These are phyloP conservation scores for Salvia hispanica DNA, from an alignment of 257 asterid species.

Conservation along the genomic window DNA sequence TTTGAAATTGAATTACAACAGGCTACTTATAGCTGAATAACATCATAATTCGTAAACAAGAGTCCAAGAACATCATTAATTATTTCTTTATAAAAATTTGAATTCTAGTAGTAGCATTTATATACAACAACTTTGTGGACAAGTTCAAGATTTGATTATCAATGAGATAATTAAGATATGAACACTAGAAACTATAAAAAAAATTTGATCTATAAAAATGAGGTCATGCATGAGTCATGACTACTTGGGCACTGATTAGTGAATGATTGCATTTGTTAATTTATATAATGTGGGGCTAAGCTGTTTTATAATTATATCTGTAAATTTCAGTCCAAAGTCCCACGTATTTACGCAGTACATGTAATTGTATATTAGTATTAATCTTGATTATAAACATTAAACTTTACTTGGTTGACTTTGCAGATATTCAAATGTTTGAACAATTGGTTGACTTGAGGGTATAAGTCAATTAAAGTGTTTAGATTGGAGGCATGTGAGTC, in stretches of 20 bases:
- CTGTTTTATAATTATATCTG: slow-evolving; percentile 3
- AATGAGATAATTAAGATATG: not conserved
- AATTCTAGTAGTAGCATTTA: not conserved
- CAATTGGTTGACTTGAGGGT: slow-evolving; percentile 34
- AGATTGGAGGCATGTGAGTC: slow-evolving; percentile 39
- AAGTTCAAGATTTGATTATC: not conserved
- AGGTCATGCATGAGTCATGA: not conserved
- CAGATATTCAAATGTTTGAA: slow-evolving; percentile 37
- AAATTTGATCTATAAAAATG: not conserved
- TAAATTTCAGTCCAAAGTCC: slow-evolving; percentile 35
- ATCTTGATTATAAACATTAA: not conserved
- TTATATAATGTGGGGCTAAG: not conserved
- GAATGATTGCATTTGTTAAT: slow-evolving; percentile 19
- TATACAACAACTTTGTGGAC: slow-evolving; percentile 29
- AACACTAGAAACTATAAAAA: slow-evolving; percentile 12
- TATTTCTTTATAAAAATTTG: not conserved
- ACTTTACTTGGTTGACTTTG: slow-evolving; percentile 34
- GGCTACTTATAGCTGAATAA: too few relatives aligned
- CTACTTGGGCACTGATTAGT: slow-evolving; percentile 5
- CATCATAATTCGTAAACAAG: too few relatives aligned
- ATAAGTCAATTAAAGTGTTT: slow-evolving; percentile 41
- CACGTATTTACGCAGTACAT: slow-evolving; percentile 15
- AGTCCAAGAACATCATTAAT: not conserved
- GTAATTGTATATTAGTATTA: not conserved
- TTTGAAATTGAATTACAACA: too few relatives aligned